Evolutionary conservation across 305 asterid species (phyloP).

Genomic region (Solanum hybrid): DNA sequence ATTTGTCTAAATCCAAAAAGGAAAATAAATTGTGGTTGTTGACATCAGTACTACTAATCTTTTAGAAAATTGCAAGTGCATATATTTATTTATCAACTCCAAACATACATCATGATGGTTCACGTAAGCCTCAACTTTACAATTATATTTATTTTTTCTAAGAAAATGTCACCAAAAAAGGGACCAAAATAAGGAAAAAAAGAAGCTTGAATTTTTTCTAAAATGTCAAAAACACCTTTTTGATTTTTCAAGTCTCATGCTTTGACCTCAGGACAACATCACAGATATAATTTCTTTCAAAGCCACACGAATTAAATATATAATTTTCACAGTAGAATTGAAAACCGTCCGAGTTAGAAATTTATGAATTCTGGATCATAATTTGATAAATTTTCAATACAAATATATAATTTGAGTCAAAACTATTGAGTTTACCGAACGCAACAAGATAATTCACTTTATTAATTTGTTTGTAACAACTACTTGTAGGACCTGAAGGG

Average conservation of each 20-base stretch:
- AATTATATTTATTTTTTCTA: neutral
- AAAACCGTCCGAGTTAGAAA: neutral
- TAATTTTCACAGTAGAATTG: neutral
- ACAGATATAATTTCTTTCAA: neutral
- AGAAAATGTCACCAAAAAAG: neutral
- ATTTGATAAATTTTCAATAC: neutral
- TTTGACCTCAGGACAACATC: neutral
- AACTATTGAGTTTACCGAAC: neutral
- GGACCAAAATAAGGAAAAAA: neutral
- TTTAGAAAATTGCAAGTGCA: neutral
- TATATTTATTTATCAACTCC: neutral
- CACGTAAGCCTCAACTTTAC: neutral
- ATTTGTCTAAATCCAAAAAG: neutral
- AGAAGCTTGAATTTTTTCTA: neutral
- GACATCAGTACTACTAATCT: neutral
- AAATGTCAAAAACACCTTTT: neutral
- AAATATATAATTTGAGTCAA: neutral
- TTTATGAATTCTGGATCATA: neutral
- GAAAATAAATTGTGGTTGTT: neutral
- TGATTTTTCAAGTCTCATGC: neutral
- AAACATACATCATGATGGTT: neutral
- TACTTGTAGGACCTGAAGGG: slow-evolving; percentile 50
- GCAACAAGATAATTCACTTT: neutral
- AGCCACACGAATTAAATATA: neutral
- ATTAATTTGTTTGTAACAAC: neutral